phyloP scores from a whole-genome alignment of 2,329 filamentous ascomycete genomes.

The Bipolaris sorokiniana region DNA sequence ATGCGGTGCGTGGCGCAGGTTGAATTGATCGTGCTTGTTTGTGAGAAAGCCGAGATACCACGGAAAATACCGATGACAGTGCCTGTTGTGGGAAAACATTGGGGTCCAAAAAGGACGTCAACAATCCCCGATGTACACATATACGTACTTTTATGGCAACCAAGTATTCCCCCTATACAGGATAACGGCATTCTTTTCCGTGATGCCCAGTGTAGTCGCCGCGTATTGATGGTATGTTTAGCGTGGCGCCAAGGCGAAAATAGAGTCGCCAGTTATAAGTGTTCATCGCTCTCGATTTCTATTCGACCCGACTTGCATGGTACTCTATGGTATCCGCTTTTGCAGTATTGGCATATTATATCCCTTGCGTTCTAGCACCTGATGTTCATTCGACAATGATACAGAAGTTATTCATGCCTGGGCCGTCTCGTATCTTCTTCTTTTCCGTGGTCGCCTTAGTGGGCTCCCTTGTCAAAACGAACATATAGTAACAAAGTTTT shows the following conservation, averaged over 20 bases:
- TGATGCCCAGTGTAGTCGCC: background rate
- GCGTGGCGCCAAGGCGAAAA: background rate
- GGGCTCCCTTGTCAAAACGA: slow-evolving; percentile 60
- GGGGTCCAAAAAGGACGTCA: background rate
- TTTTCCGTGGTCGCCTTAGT: slow-evolving; percentile 65
- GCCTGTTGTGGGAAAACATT: background rate
- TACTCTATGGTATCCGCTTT: background rate
- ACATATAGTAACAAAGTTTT: slow-evolving; percentile 91
- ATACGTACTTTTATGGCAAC: background rate
- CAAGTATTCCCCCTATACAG: background rate
- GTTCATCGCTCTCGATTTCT: background rate
- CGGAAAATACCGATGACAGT: background rate
- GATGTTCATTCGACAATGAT: slow-evolving; percentile 65
- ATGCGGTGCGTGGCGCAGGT: background rate
- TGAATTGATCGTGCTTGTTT: no score
- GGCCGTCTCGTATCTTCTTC: slow-evolving; percentile 75
- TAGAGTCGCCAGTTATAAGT: background rate
- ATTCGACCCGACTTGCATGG: background rate
- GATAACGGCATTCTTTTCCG: background rate
- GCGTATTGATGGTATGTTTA: background rate
- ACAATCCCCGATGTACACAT: background rate
- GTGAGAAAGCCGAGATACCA: background rate
- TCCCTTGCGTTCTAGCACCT: background rate
- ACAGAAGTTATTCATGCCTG: slow-evolving; percentile 86
- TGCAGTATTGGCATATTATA: background rate